Conservation (phyloP, 768 basidiomycete genomes). For the Pleurotus giganteus region DNA sequence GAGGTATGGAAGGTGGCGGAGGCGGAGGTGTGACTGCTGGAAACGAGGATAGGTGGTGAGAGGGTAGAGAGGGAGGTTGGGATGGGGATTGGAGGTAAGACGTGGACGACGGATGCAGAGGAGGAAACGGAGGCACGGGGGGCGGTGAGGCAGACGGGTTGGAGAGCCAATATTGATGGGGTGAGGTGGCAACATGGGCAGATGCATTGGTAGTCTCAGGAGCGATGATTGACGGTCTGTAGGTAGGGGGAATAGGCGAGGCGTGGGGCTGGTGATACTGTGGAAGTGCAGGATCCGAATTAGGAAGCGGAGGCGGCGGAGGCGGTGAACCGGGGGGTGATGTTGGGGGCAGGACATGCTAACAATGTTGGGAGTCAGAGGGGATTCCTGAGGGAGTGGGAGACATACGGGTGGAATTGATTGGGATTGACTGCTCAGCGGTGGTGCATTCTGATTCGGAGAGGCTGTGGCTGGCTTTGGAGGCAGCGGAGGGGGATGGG, state of each 20-base stretch:
- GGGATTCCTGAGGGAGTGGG: neutral
- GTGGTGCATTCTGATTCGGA: too few species aligned
- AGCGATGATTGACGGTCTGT: constrained; percentile 15
- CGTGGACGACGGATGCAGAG: constrained; percentile 15
- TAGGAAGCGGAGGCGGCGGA: constrained; percentile 9
- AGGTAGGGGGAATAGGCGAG: constrained; percentile 5
- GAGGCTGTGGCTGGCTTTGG: constrained; percentile 27
- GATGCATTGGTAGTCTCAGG: constrained; percentile 16
- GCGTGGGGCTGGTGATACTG: constrained; percentile 14
- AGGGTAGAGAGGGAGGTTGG: constrained; percentile 11
- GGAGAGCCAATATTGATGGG: constrained; percentile 21
- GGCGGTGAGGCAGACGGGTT: constrained; percentile 19
- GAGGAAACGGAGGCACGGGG: constrained; percentile 25
- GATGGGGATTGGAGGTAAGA: constrained; percentile 9
- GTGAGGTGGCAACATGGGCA: constrained; percentile 11
- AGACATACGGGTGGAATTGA: constrained; percentile 6
- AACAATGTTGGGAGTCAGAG: constrained; percentile 1
- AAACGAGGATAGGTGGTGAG: constrained; percentile 10
- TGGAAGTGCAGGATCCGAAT: constrained; percentile 13
- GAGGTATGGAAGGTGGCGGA: constrained; percentile 25
- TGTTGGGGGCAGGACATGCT: neutral
- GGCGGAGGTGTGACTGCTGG: constrained; percentile 11
- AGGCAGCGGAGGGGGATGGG: constrained; percentile 28
- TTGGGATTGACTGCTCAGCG: too few species aligned
- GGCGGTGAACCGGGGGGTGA: constrained; percentile 8